Conservation (phyloP, 1,284 basidiomycete genomes). For the Cutaneotrichosporon daszewskae region DNA sequence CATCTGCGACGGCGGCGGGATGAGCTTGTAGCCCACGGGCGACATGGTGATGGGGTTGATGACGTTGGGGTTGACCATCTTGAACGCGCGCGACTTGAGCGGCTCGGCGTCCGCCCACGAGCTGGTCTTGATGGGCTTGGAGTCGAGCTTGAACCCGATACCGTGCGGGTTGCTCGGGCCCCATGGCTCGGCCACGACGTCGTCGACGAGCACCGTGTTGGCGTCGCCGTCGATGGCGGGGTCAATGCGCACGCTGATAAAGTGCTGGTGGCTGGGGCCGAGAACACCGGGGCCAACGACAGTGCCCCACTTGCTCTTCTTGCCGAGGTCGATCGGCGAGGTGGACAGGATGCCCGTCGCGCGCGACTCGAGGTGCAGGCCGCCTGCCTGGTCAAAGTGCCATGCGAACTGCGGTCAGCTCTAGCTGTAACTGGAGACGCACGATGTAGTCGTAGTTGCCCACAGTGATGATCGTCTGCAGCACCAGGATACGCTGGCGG, state of each 20-base stretch:
- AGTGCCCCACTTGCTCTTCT: slow-evolving; percentile 1
- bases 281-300: slow-evolving; percentile 1
- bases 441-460: slow-evolving; percentile 7
- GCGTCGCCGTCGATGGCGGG: slow-evolving; percentile 1
- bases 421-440: background rate
- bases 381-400: slow-evolving; percentile 5
- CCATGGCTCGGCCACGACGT: background rate
- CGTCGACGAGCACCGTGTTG: slow-evolving; percentile 2
- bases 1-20: background rate
- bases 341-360: slow-evolving; percentile 2
- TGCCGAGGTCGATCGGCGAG: slow-evolving; percentile 2
- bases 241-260: slow-evolving; percentile 1
- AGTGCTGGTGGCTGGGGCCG: slow-evolving; percentile 3
- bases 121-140: background rate
- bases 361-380: slow-evolving; percentile 4
- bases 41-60: slow-evolving; percentile 6
- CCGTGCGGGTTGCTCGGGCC: slow-evolving; percentile 2
- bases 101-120: slow-evolving; percentile 1
- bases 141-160: background rate
- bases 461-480: slow-evolving; percentile 3
- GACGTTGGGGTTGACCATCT: slow-evolving; percentile 42
- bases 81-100: slow-evolving; percentile 37
- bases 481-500: slow-evolving; percentile 1
- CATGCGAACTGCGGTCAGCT: background rate
- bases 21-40: slow-evolving; percentile 3